Base-by-base conservation (phyloP, 2,329 filamentous ascomycete genomes). In the Aspergillus phoenicis region DNA sequence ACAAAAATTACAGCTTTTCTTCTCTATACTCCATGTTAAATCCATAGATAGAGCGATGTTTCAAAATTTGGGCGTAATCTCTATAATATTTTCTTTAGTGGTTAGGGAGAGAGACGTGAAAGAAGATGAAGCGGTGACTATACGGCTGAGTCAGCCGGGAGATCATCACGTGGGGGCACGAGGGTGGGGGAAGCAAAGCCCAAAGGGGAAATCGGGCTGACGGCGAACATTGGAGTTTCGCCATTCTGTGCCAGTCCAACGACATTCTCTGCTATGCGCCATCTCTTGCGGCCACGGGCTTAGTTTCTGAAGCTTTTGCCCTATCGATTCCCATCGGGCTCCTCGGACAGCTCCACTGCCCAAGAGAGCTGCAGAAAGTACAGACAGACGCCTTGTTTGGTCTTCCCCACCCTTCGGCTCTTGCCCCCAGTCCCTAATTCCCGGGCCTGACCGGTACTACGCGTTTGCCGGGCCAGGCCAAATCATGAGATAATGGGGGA, bases 401-500 rank as follows among this genome's bases (percentile, higher is more conserved):
- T 13, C 11, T 36, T 36, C 64, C 57, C 63, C 64, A 61, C 64
- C 53, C 41, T 36, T 36, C 41, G 41, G 57, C 49, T 52, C 39
- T 30, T 15, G 41, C 43, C 33, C 53, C 28, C 38, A 47, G 53
- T 51, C 26, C 47, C 53, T 36, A 56, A 59, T 22, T 52, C 30
- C 58, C 47, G 52, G 52, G 56, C 57, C 57, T 60, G 57, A 63
- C 43, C 62, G 61, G 57, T 58, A 20, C 61, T 59, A 57, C 58
- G 24, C 24, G 48, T 51, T 58, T 54, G 22, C 47, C 57, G 52
- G 60, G 47, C 53, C 28, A 39, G 56, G 48, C 56, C 60, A 58
- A 60, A 64, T 61, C 61, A 72, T 72, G 71, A 70, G 62, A 73
- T 55, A 52, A 74, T 73, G 71, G 65, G 66, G 61, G 70, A 69